phyloP scores from a whole-genome alignment of 2,329 filamentous ascomycete genomes.

The Fusarium xylarioides region DNA sequence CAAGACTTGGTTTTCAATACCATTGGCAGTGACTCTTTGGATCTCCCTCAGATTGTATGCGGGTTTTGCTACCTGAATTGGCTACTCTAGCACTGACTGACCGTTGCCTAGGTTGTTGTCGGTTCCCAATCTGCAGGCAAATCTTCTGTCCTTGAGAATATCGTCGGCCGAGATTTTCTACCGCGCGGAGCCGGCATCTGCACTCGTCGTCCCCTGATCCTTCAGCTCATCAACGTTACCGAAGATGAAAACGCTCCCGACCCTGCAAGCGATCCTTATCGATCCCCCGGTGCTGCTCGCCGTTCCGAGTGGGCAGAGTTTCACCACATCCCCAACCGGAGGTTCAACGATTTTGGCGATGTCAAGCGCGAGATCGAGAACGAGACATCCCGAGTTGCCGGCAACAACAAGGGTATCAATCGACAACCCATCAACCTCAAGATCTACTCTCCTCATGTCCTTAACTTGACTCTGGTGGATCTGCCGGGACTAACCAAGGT shows the following conservation, averaged over 20 bases:
- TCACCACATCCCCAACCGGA: slow-evolving; percentile 89
- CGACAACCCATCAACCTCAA: slow-evolving; percentile 97
- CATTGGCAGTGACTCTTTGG: slow-evolving; percentile 97
- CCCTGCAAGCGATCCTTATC: slow-evolving; percentile 75
- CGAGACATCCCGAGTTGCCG: slow-evolving; percentile 89
- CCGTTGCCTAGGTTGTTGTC: slow-evolving; percentile 80
- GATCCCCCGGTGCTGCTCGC: slow-evolving; percentile 74
- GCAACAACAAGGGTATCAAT: slow-evolving; percentile 98
- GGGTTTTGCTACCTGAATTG: slow-evolving; percentile 22
- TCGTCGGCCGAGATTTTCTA: slow-evolving; percentile 96
- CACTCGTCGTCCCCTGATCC: slow-evolving; percentile 90
- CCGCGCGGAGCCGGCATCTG: slow-evolving; percentile 97
- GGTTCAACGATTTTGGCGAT: slow-evolving; percentile 89
- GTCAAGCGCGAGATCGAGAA: slow-evolving; percentile 98
- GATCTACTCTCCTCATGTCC: slow-evolving; percentile 95
- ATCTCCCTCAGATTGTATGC: slow-evolving; percentile 96
- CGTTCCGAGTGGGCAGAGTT: slow-evolving; percentile 91
- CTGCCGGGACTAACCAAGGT: slow-evolving; percentile 95
- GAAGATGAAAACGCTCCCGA: slow-evolving; percentile 75
- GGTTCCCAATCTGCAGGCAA: slow-evolving; percentile 98
- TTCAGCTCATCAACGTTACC: slow-evolving; percentile 97
- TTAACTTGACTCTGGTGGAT: slow-evolving; percentile 96
- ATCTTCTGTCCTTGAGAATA: slow-evolving; percentile 98
- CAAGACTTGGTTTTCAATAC: slow-evolving; percentile 99
- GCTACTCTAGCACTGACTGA: slow-evolving; percentile 25